Conservation (phyloP, 2,329 filamentous ascomycete species). For the Teratosphaeria nubilosa region DNA sequence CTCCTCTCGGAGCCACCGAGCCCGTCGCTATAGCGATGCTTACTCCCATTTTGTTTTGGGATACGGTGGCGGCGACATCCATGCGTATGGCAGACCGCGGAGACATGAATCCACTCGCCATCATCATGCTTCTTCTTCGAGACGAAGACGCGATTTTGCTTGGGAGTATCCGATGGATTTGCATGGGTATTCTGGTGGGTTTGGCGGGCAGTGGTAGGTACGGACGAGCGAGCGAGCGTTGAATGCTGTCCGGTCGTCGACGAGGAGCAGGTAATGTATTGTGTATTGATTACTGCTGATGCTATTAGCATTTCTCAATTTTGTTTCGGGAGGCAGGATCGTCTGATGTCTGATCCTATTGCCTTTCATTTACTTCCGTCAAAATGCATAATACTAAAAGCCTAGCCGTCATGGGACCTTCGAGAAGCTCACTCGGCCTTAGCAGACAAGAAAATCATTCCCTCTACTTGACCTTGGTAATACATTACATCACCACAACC, state of each 20-base stretch:
- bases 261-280: neutral
- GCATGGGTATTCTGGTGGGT: neutral
- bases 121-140: neutral
- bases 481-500: conserved; percentile 17
- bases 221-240: too few relatives aligned
- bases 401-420: too few relatives aligned
- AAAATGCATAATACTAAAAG: too few relatives aligned
- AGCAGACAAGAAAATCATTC: too few relatives aligned
- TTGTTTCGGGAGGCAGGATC: too few relatives aligned
- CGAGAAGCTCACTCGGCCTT: too few relatives aligned
- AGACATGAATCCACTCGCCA: neutral
- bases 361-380: too few relatives aligned
- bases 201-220: neutral
- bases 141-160: neutral
- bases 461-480: too few relatives aligned
- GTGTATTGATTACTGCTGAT: too few relatives aligned
- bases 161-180: neutral
- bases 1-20: neutral
- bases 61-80: neutral
- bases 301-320: too few relatives aligned
- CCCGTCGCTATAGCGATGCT: neutral
- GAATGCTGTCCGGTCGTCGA: too few relatives aligned
- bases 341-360: too few relatives aligned
- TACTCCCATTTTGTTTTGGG: neutral
- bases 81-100: neutral